Evolutionary conservation across 768 basidiomycete genomes (phyloP), one percentile per base, ranked within the genome.

Genomic region (Suillus lakei): DNA sequence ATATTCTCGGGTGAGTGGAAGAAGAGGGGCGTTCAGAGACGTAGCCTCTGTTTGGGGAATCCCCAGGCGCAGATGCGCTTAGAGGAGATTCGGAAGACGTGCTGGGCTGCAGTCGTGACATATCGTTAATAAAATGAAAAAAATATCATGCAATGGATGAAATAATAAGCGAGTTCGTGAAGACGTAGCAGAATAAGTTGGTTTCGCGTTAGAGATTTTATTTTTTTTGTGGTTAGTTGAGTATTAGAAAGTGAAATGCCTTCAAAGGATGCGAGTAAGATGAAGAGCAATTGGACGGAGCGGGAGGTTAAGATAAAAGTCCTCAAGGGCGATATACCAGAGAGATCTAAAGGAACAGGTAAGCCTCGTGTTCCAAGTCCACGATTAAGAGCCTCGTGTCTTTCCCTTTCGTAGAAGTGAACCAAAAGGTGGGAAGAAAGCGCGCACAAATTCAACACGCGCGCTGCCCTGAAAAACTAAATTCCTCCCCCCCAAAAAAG

Each of bases 331-430:
- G 58, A 21, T 39, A 12, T 28, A 30, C 26, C 63, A 48, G 55
- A 63, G 60, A 59, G 41, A 64, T 43, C 53, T 43, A 44, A 44
- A 34, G 71, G 64, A 76, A 74, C 72, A 76, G 76, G 77, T 68
- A 72, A 70, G 81, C 83, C 83, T 84, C 83, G 84, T 84, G 83
- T 77, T 71, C 70, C 70, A 72, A 39, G 58, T 41, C 72, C 73
- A 74, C 70, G 74, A 75, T 74, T 74, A 68, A 70, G 74, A 70
- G 79, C 83, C 83, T 85, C 84, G 84, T 85, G 84, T 79, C 69
- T 75, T 77, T 80, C 74, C 75, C 80, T 82, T 79, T 77, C 72
- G 76, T 78, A 72, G 72, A 50, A 4, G 71, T 72, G 69, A 69
- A 74, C 74, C 69, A 67, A 69, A 72, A 67, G 71, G 71, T 71